Base-by-base conservation (phyloP, 495 filamentous ascomycete genomes). In the Aspergillus baeticus region DNA sequence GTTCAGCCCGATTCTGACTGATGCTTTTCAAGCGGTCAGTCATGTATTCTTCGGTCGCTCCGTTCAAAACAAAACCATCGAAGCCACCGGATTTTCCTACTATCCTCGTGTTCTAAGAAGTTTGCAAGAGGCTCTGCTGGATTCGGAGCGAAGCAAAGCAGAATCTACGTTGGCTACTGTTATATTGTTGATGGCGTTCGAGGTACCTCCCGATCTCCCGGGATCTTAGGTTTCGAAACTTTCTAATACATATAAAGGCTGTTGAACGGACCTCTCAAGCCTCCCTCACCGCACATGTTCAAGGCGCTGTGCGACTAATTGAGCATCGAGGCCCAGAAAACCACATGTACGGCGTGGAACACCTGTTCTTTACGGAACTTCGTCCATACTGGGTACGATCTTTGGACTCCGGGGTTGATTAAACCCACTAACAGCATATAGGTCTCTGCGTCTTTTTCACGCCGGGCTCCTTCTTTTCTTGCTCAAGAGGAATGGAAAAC, bases 291-390 rank as follows among this genome's bases (percentile, higher is more conserved):
- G 70, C 75, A 31, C 74, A 78, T 52, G 71, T 76, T n/a, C 61
- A 64, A 38, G 75, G 73, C 48, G 75, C 73, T 8, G 61, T 74
- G 42, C 73, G 69, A 46, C 33, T 78, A 45, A 75, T 78, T 33
- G 68, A 78, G 42, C 75, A 78, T 59, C 70, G 75, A 15, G 75
- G 75, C 6, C 75, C 75, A 0, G 73, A 75, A 48, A 76, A 71
- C 34, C 75, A 78, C 49, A 70, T 76, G 46, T 69, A 72, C 52
- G 75, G 75, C 10, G 73, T 78, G 0, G 75, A 78, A 26, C 75
- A 78, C 58, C 58, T 75, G 7, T 38, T 78, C 2, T 78, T 71
- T 48, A 73, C 70, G 2, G 75, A 78, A 39, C 61, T 78, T 15
- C 68, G 75, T 7, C 73, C 75, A 20, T 78, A 75, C 31, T 78